phyloP scores from a whole-genome alignment of 139 green algal genomes.

The Tetraselmis striata region DNA sequence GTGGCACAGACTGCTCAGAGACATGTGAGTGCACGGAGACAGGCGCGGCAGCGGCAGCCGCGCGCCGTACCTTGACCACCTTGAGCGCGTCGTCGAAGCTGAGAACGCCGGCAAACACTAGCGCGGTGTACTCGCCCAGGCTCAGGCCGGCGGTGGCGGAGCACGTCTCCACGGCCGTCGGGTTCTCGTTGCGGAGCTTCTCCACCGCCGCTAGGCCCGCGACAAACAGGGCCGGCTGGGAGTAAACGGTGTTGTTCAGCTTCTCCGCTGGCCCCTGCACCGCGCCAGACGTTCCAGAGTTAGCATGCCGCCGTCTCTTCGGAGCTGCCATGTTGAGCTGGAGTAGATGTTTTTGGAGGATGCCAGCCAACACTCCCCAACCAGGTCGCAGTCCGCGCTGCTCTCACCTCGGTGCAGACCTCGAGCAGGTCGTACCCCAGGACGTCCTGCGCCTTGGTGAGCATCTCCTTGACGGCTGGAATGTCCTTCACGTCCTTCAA shows the following conservation, averaged over 20 bases:
- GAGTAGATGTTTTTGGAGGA: too few species aligned
- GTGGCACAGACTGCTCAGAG: too few species aligned
- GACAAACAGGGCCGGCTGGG: slow-evolving; percentile 82
- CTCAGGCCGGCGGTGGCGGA: slow-evolving; percentile 65
- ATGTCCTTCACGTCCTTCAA: slow-evolving; percentile 53
- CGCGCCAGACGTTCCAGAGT: too few species aligned
- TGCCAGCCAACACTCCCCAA: too few species aligned
- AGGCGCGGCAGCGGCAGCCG: too few species aligned
- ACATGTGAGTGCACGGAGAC: too few species aligned
- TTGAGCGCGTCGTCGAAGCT: slow-evolving; percentile 84
- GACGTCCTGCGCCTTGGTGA: slow-evolving; percentile 59
- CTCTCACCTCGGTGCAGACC: slow-evolving; percentile 37
- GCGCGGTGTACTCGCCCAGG: slow-evolving; percentile 86
- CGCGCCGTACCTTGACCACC: slow-evolving; percentile 51
- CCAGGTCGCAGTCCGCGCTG: too few species aligned
- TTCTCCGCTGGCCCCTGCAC: slow-evolving; percentile 23
- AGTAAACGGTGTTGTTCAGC: slow-evolving; percentile 75
- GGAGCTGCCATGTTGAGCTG: too few species aligned
- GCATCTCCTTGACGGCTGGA: slow-evolving; percentile 74
- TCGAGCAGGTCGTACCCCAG: slow-evolving; percentile 85
- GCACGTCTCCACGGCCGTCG: slow-evolving; percentile 31
- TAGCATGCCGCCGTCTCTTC: too few species aligned
- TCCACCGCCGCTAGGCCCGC: slow-evolving; percentile 80
- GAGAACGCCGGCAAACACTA: slow-evolving; percentile 79
- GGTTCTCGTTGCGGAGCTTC: slow-evolving; percentile 40